Evolutionary conservation across 2,329 filamentous ascomycete genomes (phyloP), one percentile per base, ranked within the genome.

Genomic region (Stagonosporopsis rhizophila): DNA sequence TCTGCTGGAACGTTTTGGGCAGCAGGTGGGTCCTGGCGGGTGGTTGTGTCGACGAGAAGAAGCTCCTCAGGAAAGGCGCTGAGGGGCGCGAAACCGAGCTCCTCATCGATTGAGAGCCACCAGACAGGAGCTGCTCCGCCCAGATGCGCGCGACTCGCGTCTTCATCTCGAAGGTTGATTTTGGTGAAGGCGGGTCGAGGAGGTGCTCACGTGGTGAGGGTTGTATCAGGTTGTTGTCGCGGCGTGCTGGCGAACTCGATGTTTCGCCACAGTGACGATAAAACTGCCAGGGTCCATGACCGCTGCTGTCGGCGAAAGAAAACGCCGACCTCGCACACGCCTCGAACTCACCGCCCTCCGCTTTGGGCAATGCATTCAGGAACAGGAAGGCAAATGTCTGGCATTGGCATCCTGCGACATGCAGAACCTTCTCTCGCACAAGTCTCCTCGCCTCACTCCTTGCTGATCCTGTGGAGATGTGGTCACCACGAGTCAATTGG

Each of bases 1-100:
- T 60, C 8, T 60, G 66, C 19, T 66, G 52, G 7, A 66, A 39
- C 9, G 44, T 45, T 25, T 19, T 60, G 5, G 47, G 37, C n/a
- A 46, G 51, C 28, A 55, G 48, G 30, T 56, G 56, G 27, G 54
- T 32, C 19, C 25, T 47, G 40, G 58, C 53, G 27, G 59, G 40
- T 8, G 45, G 56, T 17, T 52, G 62, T 12, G 65, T 50, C 12
- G 67, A 56, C 4, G 71, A 66, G 62, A 72, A 70, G 68, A 73
- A 71, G 61, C 45, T 66, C 58, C 69, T 68, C 7, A 65, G 34
- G 41, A 65, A 56, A 8, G 53, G 53, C 38, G 50, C 32, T 8
- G 45, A 34, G 15, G 28, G 27, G 19, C 46, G 49, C 23, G 55
- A 42, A 25, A 63, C 49, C 22, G 62, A 47, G 48, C 60, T 53